These are phyloP conservation scores for Candida multigemmis DNA, from an alignment of 805 yeast species.

Conservation along the genomic window DNA sequence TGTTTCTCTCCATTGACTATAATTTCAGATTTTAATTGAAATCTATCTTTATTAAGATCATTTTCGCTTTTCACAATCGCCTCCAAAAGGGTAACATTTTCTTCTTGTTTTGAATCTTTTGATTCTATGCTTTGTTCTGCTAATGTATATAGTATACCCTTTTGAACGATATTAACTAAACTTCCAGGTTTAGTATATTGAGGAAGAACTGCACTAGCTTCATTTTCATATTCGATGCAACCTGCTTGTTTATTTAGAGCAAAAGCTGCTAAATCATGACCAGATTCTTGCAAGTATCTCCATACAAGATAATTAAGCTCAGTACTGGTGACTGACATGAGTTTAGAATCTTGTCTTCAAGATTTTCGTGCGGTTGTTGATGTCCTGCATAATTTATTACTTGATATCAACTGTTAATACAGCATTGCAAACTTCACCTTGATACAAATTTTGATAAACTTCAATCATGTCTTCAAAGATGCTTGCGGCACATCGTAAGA, in stretches of 20 bases:
- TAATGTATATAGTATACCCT: constrained; percentile 73
- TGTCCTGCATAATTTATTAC: background rate
- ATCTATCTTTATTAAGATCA: constrained; percentile 4
- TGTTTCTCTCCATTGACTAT: constrained; percentile 1
- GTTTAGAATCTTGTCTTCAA: background rate
- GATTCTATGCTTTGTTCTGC: constrained; percentile 46
- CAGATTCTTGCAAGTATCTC: constrained; percentile 86
- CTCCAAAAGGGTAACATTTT: constrained; percentile 44
- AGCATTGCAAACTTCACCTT: constrained; percentile 1
- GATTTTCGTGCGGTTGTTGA: background rate
- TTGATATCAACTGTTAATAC: no score
- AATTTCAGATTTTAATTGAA: constrained; percentile 6
- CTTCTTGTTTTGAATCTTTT: constrained; percentile 7
- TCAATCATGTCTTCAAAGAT: constrained; percentile 18
- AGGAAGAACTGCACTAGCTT: constrained; percentile 30
- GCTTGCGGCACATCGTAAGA: constrained; percentile 25
- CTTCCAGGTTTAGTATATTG: constrained; percentile 65
- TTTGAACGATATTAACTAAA: constrained; percentile 73
- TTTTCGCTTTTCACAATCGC: constrained; percentile 40
- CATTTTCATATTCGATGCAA: constrained; percentile 44
- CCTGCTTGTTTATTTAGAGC: constrained; percentile 72
- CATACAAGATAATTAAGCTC: constrained; percentile 88
- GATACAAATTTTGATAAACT: background rate
- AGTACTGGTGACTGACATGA: constrained; percentile 72
- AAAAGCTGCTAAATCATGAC: constrained; percentile 66